Evolutionary conservation across 306 rosid species (phyloP).

Genomic region (Prunus kanzakura): DNA sequence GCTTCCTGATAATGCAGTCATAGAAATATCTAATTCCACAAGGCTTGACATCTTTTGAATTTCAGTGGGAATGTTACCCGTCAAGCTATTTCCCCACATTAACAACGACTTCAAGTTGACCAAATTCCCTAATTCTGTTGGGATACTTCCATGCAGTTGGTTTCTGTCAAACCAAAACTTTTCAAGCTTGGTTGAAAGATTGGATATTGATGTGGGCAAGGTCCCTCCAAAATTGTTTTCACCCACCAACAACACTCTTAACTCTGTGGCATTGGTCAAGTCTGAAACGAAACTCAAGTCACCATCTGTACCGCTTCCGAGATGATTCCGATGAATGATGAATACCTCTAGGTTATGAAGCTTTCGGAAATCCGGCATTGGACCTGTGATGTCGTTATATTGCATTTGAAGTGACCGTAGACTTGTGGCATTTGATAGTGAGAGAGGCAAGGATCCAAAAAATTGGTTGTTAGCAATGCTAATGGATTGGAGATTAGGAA

Average conservation of each 20-base stretch:
- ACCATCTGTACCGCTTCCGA: background rate
- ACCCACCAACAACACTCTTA: accelerated
- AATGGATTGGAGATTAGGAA: background rate
- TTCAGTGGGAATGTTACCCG: background rate
- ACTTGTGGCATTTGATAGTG: background rate
- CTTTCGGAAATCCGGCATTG: background rate
- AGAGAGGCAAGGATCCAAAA: background rate
- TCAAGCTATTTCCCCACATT: background rate
- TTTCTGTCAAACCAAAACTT: accelerated
- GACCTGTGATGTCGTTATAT: background rate
- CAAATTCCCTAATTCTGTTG: background rate
- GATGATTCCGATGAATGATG: background rate
- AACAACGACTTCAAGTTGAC: background rate
- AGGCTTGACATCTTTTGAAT: too few species aligned
- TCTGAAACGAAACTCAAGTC: background rate
- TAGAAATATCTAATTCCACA: too few species aligned
- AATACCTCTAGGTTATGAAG: background rate
- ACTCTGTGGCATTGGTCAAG: background rate
- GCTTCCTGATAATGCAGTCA: too few species aligned
- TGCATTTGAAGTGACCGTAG: accelerated
- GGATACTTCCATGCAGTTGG: background rate
- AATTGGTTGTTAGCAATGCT: accelerated
- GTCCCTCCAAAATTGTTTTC: background rate
- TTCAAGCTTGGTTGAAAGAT: background rate
- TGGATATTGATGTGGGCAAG: background rate